phyloP scores from a whole-genome alignment of 2,329 filamentous ascomycete genomes.

The Nemania serpens region DNA sequence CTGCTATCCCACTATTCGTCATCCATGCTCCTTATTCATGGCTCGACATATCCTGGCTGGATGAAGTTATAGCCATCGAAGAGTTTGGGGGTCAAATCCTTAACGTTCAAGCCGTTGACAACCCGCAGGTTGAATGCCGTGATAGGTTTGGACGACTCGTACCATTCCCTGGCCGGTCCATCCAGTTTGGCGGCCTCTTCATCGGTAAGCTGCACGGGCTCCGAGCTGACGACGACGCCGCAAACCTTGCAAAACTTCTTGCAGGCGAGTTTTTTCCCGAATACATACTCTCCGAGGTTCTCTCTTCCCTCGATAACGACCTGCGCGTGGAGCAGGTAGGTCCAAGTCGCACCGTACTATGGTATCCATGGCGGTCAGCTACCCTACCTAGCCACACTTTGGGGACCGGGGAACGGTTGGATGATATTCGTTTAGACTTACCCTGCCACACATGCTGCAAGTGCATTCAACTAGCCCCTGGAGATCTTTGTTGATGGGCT shows the following conservation, averaged over 20 bases:
- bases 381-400: not conserved
- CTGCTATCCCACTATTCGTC: not conserved
- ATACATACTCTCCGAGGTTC: conserved; percentile 47
- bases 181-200: conserved; percentile 45
- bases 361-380: conserved; percentile 3
- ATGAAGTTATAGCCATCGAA: conserved; percentile 32
- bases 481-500: conserved; percentile 48
- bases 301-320: conserved; percentile 48
- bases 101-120: conserved; percentile 32
- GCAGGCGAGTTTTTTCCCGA: conserved; percentile 38
- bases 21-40: conserved; percentile 17
- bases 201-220: conserved; percentile 37
- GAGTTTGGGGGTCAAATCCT: conserved; percentile 27
- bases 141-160: conserved; percentile 11
- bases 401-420: not conserved
- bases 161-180: conserved; percentile 31
- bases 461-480: conserved; percentile 49
- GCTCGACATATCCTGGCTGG: conserved; percentile 44
- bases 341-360: conserved; percentile 52
- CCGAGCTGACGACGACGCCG: conserved; percentile 50
- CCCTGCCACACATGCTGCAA: conserved; percentile 52
- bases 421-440: conserved; percentile 8
- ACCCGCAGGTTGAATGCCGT: conserved; percentile 40
- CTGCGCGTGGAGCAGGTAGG: conserved; percentile 48
- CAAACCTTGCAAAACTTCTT: conserved; percentile 57